A percentile compares a stretch with the other conserved stretches of the same genome.
These are phyloP conservation scores for Juglanconis oblonga DNA, from an alignment of 2,329 filamentous ascomycete species.

Conservation along the genomic window DNA sequence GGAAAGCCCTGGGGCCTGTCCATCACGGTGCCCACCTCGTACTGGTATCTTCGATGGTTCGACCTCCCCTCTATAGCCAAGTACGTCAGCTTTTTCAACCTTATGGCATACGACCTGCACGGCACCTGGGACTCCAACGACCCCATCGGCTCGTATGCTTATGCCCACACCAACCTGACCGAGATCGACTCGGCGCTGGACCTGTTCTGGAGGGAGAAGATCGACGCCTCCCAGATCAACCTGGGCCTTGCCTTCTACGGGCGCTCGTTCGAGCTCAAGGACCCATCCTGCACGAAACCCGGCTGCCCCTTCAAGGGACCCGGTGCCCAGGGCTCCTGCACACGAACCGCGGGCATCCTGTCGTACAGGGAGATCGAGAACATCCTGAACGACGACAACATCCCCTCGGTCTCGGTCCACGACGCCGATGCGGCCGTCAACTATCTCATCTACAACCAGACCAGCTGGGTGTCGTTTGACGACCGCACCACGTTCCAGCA, in stretches of 20 bases:
- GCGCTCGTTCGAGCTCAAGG: background rate
- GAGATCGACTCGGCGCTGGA: constrained; percentile 36
- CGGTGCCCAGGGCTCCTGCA: constrained; percentile 33
- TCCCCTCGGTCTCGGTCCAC: constrained; percentile 4
- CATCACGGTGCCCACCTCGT: constrained; percentile 18
- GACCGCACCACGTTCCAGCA: constrained; percentile 14
- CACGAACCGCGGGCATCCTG: constrained; percentile 35
- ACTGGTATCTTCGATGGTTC: constrained; percentile 21
- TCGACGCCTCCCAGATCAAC: constrained; percentile 34
- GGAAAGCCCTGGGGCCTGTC: background rate
- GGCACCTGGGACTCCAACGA: constrained; percentile 30
- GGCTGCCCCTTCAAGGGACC: background rate
- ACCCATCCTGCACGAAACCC: constrained; percentile 1
- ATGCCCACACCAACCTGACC: constrained; percentile 38
- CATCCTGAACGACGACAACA: constrained; percentile 24
- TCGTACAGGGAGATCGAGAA: constrained; percentile 35
- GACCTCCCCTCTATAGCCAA: constrained; percentile 3
- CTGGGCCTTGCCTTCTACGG: constrained; percentile 41
- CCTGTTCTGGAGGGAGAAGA: constrained; percentile 38
- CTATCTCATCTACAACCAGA: constrained; percentile 15
- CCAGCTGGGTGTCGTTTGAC: constrained; percentile 20
- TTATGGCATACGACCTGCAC: constrained; percentile 38
- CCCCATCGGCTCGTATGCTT: constrained; percentile 27
- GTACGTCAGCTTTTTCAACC: constrained; percentile 32
- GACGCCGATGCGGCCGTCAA: constrained; percentile 10